phyloP scores from a whole-genome alignment of 352 stramenopile species.

The Hyaloperonospora arabidopsidis region DNA sequence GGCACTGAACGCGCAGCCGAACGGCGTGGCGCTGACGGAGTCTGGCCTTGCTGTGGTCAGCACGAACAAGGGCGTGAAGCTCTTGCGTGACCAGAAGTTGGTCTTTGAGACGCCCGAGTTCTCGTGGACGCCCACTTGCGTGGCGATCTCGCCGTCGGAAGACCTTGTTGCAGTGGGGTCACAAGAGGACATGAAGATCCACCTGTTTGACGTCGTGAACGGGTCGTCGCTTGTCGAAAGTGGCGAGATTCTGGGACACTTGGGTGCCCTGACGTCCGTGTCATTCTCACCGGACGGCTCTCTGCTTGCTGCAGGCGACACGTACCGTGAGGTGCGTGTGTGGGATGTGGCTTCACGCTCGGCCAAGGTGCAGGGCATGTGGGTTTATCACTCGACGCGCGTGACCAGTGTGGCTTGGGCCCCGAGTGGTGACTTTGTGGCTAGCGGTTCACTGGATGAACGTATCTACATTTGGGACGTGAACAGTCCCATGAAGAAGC shows the following conservation, averaged over 20 bases:
- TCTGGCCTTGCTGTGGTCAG: constrained; percentile 54
- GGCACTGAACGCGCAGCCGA: constrained; percentile 59
- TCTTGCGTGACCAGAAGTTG: constrained; percentile 57
- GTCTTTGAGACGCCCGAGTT: constrained; percentile 75
- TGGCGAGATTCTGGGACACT: constrained; percentile 60
- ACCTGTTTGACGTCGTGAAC: constrained; percentile 74
- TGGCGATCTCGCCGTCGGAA: constrained; percentile 61
- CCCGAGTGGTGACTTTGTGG: constrained; percentile 85
- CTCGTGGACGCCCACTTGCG: constrained; percentile 67
- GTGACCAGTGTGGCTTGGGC: constrained; percentile 92
- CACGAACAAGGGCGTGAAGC: constrained; percentile 81
- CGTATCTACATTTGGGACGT: constrained; percentile 95
- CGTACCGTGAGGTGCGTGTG: constrained; percentile 86
- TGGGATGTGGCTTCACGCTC: constrained; percentile 78
- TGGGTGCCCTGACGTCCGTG: constrained; percentile 66
- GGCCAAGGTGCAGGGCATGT: constrained; percentile 87
- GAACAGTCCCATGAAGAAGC: constrained; percentile 57
- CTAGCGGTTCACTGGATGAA: constrained; percentile 90
- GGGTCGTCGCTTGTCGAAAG: constrained; percentile 52
- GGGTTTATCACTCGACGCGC: constrained; percentile 94
- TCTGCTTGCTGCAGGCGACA: constrained; percentile 79
- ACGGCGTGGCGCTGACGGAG: constrained; percentile 50
- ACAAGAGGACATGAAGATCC: constrained; percentile 81
- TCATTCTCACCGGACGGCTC: constrained; percentile 82
- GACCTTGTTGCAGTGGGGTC: constrained; percentile 74